Base-by-base conservation (phyloP, 1,284 basidiomycete species). In the Coniophora puteana region DNA sequence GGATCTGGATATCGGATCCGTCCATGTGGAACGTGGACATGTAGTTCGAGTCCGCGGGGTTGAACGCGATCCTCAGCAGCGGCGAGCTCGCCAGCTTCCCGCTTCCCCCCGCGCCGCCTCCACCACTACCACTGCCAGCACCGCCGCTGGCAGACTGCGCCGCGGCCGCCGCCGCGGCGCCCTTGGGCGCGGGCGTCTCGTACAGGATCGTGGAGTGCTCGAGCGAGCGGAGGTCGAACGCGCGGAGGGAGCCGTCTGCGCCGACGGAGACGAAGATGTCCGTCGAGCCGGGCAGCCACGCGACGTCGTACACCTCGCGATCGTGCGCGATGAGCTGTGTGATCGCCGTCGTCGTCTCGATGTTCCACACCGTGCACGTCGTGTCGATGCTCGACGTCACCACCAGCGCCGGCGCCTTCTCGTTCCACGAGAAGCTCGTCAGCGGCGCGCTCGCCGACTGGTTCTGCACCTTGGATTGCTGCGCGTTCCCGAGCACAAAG, bases 131-230 rank as follows among this genome's bases (percentile, higher is more conserved):
- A n/a, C n/a, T n/a, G n/a, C n/a, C n/a, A n/a, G n/a, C n/a, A n/a
- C n/a, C n/a, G n/a, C n/a, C n/a, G n/a, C n/a, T n/a, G n/a, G n/a
- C n/a, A 10, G 79, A 58, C 10, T 78, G 76, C 16, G 76, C 66
- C 21, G 77, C 78, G n/a, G 72, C 61, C 16, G 76, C 63, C 4
- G 76, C 76, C 13, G 75, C 72, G 3, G 76, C 66, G 52, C 78
- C 78, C 61, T 87, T 87, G 1, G 86, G 83, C 8, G 81, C 74
- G 2, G 91, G 85, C 0, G 93, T 93, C 69, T 99, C 96, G 64
- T 98, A 99, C 33, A 99, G 76, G 54, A 99, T 99, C 3, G 96
- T 99, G 7, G 93, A 97, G 65, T 99, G 96, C 61, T 99, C 96
- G 33, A 99, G 75, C 52, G 89, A 91, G 27, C 96, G 84, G 42